A percentile compares a stretch with the other conserved stretches of the same genome.
phyloP scores from a whole-genome alignment of 2,329 filamentous ascomycete species.

The Cercospora sp. region DNA sequence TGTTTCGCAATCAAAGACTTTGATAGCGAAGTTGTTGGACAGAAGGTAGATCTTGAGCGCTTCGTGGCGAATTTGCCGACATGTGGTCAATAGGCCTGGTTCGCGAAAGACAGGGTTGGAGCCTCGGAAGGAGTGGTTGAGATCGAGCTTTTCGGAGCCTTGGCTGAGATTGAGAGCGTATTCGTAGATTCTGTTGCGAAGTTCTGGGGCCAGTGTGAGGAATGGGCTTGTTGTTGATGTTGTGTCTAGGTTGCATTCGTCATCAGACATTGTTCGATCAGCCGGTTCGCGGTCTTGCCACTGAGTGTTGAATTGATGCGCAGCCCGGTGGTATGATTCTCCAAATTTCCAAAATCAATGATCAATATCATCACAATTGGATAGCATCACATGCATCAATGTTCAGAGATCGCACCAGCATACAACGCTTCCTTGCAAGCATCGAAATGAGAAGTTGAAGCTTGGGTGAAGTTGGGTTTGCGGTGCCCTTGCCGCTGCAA shows the following conservation, averaged over 20 bases:
- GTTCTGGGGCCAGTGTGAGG: constrained; percentile 16
- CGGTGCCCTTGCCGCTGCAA: neutral
- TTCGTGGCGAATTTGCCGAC: constrained; percentile 14
- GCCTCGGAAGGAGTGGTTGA: constrained; percentile 8
- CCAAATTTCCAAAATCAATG: neutral
- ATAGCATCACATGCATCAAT: neutral
- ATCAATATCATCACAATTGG: neutral
- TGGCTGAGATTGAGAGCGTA: constrained; percentile 11
- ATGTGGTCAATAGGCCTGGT: constrained; percentile 10
- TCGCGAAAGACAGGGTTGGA: constrained; percentile 12
- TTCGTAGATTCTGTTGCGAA: constrained; percentile 22
- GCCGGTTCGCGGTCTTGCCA: neutral
- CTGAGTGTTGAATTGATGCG: neutral
- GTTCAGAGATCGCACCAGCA: neutral
- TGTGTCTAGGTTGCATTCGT: too few relatives aligned
- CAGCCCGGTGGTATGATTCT: neutral
- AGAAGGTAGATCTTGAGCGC: constrained; percentile 11
- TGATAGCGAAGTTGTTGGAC: constrained; percentile 9
- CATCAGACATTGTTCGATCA: too few relatives aligned
- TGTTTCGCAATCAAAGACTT: constrained; percentile 10
- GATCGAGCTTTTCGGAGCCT: constrained; percentile 7
- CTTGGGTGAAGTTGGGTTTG: constrained; percentile 8
- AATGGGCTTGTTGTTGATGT: neutral
- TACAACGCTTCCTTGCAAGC: neutral
- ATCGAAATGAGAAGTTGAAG: constrained; percentile 12